Evolutionary conservation across 176 grass and related monocot genomes (phyloP), one percentile per base, ranked within the genome.

Genomic region (Cenchrus americanus): DNA sequence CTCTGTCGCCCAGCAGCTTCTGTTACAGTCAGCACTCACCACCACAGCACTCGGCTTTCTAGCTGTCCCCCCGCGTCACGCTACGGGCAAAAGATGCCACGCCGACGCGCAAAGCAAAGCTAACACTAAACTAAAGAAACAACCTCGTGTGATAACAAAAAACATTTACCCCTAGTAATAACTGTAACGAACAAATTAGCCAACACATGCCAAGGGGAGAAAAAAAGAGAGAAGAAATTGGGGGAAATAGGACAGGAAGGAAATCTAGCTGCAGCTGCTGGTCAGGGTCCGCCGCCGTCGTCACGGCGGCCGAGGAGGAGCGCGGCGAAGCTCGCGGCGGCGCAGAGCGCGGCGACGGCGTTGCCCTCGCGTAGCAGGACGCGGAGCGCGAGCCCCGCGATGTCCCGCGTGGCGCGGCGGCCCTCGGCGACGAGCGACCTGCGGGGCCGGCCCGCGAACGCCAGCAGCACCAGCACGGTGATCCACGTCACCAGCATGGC

Each of bases 401-500:
- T 93, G 78, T 97, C 92, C 62, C 76, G 86, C 5, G 92, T 94
- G 75, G 84, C 86, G 75, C 90, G 86, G 0, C 66, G 53, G 2
- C 75, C 95, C 54, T 98, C 95, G 18, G 80, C 87, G 58, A 98
- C 92, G 32, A 98, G 87, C 34, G 82, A 82, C 41, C 90, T 3
- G 5, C 76, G 21, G 6, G 92, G 88, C 46, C 76, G 54, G 3
- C 94, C 94, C 2, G 90, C 90, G 77, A 96, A 96, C 21, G 94
- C 82, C 12, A 94, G 92, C 51, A 98, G 92, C 27, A 98, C 95
- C n/a, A 97, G 87, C 23, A 98, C 89, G 77, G 95, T 98, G 81
- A 86, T 98, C 95, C 92, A 98, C 3, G 89, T 91, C 6, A 98
- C 87, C 4, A 93, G 78, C 59, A 88, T 94, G 73, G 95, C 95